Conservation (phyloP, 768 basidiomycete genomes). For the Gloeopeniophorella convolvens region DNA sequence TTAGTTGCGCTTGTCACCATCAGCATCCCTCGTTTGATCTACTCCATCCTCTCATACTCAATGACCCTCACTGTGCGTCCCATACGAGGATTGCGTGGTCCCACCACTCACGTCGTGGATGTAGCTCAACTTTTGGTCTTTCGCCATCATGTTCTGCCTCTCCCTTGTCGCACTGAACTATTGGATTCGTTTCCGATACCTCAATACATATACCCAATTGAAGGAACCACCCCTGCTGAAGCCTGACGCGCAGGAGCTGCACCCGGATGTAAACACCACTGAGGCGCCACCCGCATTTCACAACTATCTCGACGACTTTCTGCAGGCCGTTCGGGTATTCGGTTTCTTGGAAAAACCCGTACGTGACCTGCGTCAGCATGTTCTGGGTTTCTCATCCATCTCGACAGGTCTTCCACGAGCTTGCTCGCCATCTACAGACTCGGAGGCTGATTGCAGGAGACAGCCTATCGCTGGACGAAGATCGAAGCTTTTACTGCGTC, state of each 20-base stretch:
- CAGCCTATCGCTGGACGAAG: constrained; percentile 81
- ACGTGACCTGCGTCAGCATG: constrained; percentile 30
- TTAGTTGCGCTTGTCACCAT: constrained; percentile 79
- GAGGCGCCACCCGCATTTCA: constrained; percentile 77
- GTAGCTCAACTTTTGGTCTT: constrained; percentile 88
- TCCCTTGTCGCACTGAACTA: constrained; percentile 68
- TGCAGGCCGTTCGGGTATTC: constrained; percentile 94
- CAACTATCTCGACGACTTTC: constrained; percentile 95
- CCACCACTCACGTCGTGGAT: too few species aligned
- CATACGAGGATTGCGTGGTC: constrained; percentile 1
- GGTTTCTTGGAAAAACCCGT: constrained; percentile 98
- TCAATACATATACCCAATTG: constrained; percentile 67
- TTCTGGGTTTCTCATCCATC: not conserved
- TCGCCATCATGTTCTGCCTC: constrained; percentile 68
- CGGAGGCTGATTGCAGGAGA: constrained; percentile 94
- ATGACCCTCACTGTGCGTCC: constrained; percentile 72
- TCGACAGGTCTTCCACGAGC: constrained; percentile 86
- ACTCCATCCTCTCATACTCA: constrained; percentile 75
- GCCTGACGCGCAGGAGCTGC: constrained; percentile 77
- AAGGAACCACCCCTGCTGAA: constrained; percentile 80
- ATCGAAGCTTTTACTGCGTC: constrained; percentile 97
- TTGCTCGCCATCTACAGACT: constrained; percentile 93
- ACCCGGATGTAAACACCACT: constrained; percentile 82
- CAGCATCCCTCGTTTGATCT: constrained; percentile 72
- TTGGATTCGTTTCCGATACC: constrained; percentile 77